These are phyloP conservation scores for Solanum virginianum DNA, from an alignment of 257 asterid species.

Conservation along the genomic window DNA sequence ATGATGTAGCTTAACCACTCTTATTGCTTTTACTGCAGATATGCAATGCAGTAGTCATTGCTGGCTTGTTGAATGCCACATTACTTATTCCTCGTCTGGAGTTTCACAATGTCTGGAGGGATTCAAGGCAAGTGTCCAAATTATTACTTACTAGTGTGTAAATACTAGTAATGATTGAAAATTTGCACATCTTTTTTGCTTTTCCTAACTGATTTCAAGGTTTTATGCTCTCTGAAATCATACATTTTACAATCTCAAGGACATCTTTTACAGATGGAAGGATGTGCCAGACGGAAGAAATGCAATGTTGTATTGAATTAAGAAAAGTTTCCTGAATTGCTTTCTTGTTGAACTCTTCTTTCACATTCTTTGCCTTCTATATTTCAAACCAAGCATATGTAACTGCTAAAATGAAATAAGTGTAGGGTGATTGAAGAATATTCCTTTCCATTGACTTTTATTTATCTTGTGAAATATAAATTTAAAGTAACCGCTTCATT, in stretches of 20 bases:
- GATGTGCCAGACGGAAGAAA: neutral
- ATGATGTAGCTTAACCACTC: neutral
- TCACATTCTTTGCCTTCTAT: neutral
- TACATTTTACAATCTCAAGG: neutral
- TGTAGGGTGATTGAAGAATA: neutral
- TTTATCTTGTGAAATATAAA: neutral
- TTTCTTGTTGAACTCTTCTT: neutral
- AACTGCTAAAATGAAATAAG: neutral
- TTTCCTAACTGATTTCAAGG: neutral
- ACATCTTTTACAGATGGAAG: neutral
- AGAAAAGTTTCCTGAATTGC: neutral
- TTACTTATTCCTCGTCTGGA: conserved; percentile 73
- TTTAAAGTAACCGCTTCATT: neutral
- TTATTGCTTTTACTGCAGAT: conserved; percentile 30
- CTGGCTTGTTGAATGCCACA: conserved; percentile 69
- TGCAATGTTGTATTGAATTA: neutral
- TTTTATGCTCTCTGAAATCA: neutral
- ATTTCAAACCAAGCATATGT: neutral
- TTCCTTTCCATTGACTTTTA: neutral
- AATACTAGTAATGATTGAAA: neutral
- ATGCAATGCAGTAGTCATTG: conserved; percentile 88
- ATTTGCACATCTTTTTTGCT: neutral
- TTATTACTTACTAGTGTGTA: neutral
- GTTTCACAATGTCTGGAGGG: conserved; percentile 75
- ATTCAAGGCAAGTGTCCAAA: conserved; percentile 46